Base-by-base conservation (phyloP, 2,329 filamentous ascomycete genomes). In the Aureobasidium musti region DNA sequence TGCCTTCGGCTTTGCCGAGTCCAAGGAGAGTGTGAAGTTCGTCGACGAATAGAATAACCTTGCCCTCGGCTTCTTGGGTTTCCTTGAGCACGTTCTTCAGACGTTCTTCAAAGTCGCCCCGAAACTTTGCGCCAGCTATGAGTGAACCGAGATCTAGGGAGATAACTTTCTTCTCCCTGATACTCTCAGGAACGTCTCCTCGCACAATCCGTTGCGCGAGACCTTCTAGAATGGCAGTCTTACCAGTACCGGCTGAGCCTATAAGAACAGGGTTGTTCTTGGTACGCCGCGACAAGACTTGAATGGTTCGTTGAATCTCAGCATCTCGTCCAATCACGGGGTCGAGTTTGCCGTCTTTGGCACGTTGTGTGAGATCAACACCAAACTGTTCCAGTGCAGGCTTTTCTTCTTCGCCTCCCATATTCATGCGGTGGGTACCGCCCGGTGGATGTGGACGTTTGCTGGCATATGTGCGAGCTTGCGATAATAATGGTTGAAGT, bases 181-280 rank as follows among this genome's bases (percentile, higher is more conserved):
- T 90, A 71, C 91, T 96, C 78, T 98, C 95, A 0, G 95, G 94
- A 0, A 98, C 93, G 78, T 97, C 94, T 2, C 94, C 94, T 70
- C 89, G 86, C 1, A 97, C 90, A 70, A 99, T 98, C 45, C 95
- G 85, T 74, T 95, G 86, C 11, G 94, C 93, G 45, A 98, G 82
- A 1, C 94, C 94, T 79, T 98, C 94, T 3, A 97, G 81, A 61
- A 97, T 91, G 1, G 94, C 93, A 6, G 94, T 98, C 80, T 98
- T 98, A 68, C 94, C 94, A 0, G 92, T 96, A 71, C 93, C 94
- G 10, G 92, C 91, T 54, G 88, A 89, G 69, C 94, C 94, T 67
- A 97, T 97, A n/a, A 97, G 81, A 0, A 97, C 93, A 0, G 94
- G 94, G 71, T 96, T 96, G 73, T 97, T 98, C 79, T 98, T 98